Base-by-base conservation (phyloP, 176 grass and related monocot genomes). In the Aegilops umbellulata region DNA sequence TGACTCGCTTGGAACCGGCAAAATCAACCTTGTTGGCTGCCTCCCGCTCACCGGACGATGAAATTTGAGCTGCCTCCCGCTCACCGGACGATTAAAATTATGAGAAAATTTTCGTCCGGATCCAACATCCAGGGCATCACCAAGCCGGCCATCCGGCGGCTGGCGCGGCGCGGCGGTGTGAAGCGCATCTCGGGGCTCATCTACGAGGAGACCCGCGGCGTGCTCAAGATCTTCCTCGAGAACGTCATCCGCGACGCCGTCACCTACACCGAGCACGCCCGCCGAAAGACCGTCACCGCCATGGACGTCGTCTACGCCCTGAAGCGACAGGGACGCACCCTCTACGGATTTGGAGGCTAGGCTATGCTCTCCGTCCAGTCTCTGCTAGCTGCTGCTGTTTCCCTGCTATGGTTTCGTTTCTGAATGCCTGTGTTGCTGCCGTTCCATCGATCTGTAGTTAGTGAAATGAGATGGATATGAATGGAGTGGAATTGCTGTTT, bases 151-250 rank as follows among this genome's bases (percentile, higher is more conserved):
- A 97, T 97, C 42, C 87, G 91, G 6, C 82, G 95, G 3, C 74
- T 95, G 83, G 95, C 95, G 16, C 65, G 91, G 20, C 84, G 95
- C 10, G 95, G 95, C 4, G 93, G 95, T 66, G 96, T 98, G 46
- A 98, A 98, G 90, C 93, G 96, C 87, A 98, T 98, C 86, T 90
- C 85, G 12, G 93, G 96, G 0, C 86, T 98, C 29, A 98, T 95
- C 88, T 98, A 98, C 74, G 95, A 97, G 91, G 95, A 97, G 92
- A 97, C 92, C 11, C 95, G 92, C 53, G 95, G 95, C 79, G 95
- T 97, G 35, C 95, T 97, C 76, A 97, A 97, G 95, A 95, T 98
- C 89, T 98, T 98, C 78, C 93, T 98, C 12, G 93, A 98, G 93
- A 98, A 98, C 60, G 91, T 98, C 47, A 98, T 98, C 85, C 92